Evolutionary conservation across 2,329 filamentous ascomycete genomes (phyloP), one percentile per base, ranked within the genome.

Genomic region (Colletotrichum theobromicola): DNA sequence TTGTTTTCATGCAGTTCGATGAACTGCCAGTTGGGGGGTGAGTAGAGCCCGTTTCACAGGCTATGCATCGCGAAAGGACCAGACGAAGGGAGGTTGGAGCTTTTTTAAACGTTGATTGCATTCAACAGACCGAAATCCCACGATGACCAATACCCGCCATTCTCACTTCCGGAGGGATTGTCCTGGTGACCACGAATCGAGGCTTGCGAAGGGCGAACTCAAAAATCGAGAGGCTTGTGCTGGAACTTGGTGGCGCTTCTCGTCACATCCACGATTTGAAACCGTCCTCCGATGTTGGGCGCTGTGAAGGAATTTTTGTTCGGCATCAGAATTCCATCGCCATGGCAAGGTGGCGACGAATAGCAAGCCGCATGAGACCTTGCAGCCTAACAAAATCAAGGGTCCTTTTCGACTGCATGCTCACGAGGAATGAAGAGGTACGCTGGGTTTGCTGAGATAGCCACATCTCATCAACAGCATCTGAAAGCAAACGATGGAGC

Each of bases 401-500:
- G 4, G 10, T 1, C 10, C 12, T 34, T 34, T 4, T 34, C 13
- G 10, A 13, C 32, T 34, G 10, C 32, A n/a, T n/a, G 10, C 32
- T 34, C 10, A 13, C 32, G 32, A 34, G 5, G 2, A 3, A 34
- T 3, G 12, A 1, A 13, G 10, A 34, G 10, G 32, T 13, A 4
- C 10, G 12, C 32, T 34, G 35, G 16, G 5, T 5, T 42, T 42
- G 1, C 35, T 42, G 37, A 2, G 4, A 7, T 42, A 18, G 3
- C 34, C 13, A 6, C 7, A 35, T 15, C 6, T 6, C 6, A 35
- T 35, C 18, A 10, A 1, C 0, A 46, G 5, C 37, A 46, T 46
- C 18, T n/a, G n/a, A n/a, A n/a, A n/a, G 42, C 5, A 2, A 46
- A 21, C 12, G 13, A 0, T 46, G 10, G 42, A 9, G 2, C 0